phyloP scores from a whole-genome alignment of 177 flowering plant species.

The Vitis hybrid region DNA sequence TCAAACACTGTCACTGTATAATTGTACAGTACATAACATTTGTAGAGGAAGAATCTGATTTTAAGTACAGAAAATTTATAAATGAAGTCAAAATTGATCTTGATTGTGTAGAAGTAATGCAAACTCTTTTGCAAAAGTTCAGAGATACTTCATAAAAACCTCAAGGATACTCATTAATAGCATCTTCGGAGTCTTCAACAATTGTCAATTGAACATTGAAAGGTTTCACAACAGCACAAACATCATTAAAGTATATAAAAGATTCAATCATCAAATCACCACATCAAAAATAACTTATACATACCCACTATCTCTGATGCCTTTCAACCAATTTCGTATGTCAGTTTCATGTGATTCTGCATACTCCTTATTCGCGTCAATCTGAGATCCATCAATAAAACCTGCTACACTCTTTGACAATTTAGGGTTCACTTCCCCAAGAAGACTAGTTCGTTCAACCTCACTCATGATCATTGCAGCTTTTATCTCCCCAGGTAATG shows the following conservation, averaged over 20 bases:
- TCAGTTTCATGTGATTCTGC: conserved; percentile 72
- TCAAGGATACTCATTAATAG: neutral
- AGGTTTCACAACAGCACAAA: neutral
- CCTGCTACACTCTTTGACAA: conserved; percentile 43
- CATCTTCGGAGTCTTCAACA: neutral
- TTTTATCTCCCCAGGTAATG: conserved; percentile 69
- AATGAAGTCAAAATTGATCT: too few species aligned
- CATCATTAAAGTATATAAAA: neutral
- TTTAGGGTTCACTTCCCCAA: conserved; percentile 75
- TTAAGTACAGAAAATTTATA: too few species aligned
- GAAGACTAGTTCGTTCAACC: conserved; percentile 65
- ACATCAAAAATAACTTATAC: conserved; percentile 18
- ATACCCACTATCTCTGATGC: conserved; percentile 97
- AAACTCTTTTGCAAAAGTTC: too few species aligned
- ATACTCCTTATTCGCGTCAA: conserved; percentile 48
- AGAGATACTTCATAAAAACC: neutral
- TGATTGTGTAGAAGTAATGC: too few species aligned
- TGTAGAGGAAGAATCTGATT: too few species aligned
- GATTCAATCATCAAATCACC: neutral
- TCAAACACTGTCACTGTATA: too few species aligned
- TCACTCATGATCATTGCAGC: conserved; percentile 82
- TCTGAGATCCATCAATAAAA: conserved; percentile 55
- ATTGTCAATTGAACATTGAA: neutral
- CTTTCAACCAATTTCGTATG: conserved; percentile 88
- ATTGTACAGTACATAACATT: too few species aligned